Conservation (phyloP, 805 yeast genomes). For the Cyberlindnera nakhonratchasimensis region DNA sequence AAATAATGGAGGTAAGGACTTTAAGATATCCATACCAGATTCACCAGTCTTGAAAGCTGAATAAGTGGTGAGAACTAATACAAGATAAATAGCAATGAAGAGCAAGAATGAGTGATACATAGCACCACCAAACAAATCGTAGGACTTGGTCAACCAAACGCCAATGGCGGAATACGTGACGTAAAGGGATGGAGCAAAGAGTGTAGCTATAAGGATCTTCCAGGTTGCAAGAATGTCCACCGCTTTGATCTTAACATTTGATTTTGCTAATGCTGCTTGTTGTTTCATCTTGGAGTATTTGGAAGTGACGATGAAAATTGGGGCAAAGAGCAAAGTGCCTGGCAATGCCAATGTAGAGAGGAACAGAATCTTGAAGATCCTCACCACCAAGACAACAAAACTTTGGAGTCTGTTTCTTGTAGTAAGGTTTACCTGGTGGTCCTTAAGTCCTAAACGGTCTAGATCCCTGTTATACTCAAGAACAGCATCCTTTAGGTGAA, state of each 20-base stretch:
- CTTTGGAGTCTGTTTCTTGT: slow-evolving; percentile 47
- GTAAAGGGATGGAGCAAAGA: slow-evolving; percentile 81
- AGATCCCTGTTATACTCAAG: slow-evolving; percentile 64
- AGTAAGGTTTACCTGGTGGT: slow-evolving; percentile 64
- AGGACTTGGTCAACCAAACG: slow-evolving; percentile 35
- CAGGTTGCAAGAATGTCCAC: slow-evolving; percentile 92
- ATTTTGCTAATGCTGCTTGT: slow-evolving; percentile 76
- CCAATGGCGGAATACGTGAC: slow-evolving; percentile 60
- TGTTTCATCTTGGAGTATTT: slow-evolving; percentile 70
- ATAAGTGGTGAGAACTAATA: slow-evolving; percentile 72
- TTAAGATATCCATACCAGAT: slow-evolving; percentile 80
- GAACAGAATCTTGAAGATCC: slow-evolving; percentile 50
- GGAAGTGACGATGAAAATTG: slow-evolving; percentile 76
- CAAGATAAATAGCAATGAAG: slow-evolving; percentile 47
- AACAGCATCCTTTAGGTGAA: slow-evolving; percentile 58
- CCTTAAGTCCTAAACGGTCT: slow-evolving; percentile 59
- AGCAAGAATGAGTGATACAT: slow-evolving; percentile 23
- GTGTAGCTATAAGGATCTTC: slow-evolving; percentile 84
- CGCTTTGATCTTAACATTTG: slow-evolving; percentile 86
- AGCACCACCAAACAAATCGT: slow-evolving; percentile 22
- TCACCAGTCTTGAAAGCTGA: slow-evolving; percentile 89
- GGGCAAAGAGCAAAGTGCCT: slow-evolving; percentile 78
- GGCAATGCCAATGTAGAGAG: slow-evolving; percentile 70
- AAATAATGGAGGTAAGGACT: slow-evolving; percentile 72
- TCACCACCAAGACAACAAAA: slow-evolving; percentile 45